Conservation (phyloP, 345 rosid species). For the Angophora floribunda region DNA sequence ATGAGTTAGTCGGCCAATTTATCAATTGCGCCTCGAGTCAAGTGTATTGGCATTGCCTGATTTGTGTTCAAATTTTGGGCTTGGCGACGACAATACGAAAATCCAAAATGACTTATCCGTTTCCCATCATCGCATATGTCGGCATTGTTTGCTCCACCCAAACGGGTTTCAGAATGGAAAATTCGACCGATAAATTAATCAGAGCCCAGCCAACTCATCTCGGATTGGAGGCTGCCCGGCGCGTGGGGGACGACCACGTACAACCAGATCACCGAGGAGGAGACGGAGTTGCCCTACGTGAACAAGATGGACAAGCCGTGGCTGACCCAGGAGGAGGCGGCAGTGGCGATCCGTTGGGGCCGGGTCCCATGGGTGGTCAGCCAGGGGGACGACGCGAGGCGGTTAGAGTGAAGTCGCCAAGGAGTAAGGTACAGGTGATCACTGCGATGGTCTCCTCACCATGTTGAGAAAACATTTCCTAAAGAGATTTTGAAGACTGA, state of each 20-base stretch:
- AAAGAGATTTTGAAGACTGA: too few species aligned
- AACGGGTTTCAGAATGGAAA: too few species aligned
- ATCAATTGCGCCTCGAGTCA: background rate
- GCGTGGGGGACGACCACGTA: background rate
- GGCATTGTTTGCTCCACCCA: background rate
- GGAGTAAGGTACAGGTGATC: background rate
- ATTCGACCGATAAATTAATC: too few species aligned
- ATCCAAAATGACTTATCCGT: background rate
- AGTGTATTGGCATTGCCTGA: background rate
- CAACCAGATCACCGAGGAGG: background rate
- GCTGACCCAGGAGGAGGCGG: background rate
- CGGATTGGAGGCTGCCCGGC: background rate
- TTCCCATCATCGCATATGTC: background rate
- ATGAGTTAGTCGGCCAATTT: background rate
- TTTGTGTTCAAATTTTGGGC: background rate
- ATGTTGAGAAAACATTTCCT: too few species aligned
- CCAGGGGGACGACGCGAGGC: background rate
- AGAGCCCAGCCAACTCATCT: too few species aligned
- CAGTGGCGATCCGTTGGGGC: background rate
- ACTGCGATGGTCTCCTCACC: background rate
- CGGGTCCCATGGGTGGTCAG: background rate
- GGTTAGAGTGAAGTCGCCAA: background rate
- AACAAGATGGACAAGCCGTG: background rate
- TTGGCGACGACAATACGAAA: background rate
- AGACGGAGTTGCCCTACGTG: background rate